Base-by-base conservation (phyloP, 2,329 filamentous ascomycete genomes). In the Stachybotrys elegans region DNA sequence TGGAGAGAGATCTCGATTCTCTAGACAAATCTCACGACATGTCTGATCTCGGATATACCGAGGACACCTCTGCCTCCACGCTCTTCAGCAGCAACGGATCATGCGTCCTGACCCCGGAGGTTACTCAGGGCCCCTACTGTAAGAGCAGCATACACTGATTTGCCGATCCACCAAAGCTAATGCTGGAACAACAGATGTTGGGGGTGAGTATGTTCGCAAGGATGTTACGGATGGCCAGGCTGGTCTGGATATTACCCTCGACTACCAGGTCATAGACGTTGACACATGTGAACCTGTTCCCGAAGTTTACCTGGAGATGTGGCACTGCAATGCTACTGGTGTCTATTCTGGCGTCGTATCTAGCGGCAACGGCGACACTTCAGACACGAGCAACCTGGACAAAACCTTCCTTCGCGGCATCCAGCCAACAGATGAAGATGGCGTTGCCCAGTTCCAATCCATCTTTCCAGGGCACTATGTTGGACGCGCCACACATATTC, bases 81-180 rank as follows among this genome's bases (percentile, higher is more conserved):
- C 56, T 71, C 8, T 72, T 72, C 47, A 56, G 62, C 3, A 59
- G 61, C 19, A 64, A 65, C 40, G 62, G 59, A 22, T 66, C 69
- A 14, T 78, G 75, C 43, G 62, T 75, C 11, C 60, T 78, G 21
- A 70, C 65, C 4, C 71, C 72, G 0, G 74, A 77, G 50, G 69
- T 70, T 11, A 76, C 71, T 4, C 63, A 75, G 52, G 74, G 74
- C 2, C 75, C 75, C 51, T 55, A 69, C 60, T 53, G 70, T 63
- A 55, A 36, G 56, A 12, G n/a, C 6, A 16, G 31, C n/a, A 12
- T 14, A 12, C 9, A 34, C 9, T 34, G 31, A 34, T 34, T 14
- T 12, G 3, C n/a, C n/a, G n/a, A n/a, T n/a, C n/a, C n/a, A n/a
- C n/a, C n/a, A n/a, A n/a, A n/a, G n/a, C n/a, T n/a, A 36, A 11